Evolutionary conservation across 2,329 filamentous ascomycete species (phyloP).

Genomic region (Arthrobotrys musiformis): DNA sequence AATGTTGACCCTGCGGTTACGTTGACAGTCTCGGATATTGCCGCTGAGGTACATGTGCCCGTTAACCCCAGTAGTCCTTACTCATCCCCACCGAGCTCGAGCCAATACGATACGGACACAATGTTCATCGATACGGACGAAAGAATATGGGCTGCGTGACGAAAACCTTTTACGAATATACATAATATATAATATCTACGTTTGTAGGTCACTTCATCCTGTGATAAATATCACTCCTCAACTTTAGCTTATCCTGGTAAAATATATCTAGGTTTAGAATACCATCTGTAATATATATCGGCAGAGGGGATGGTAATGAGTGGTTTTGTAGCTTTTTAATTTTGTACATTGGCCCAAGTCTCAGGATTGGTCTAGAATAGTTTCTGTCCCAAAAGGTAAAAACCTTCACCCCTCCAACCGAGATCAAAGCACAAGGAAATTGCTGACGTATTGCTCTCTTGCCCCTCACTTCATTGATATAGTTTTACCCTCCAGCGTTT

Average conservation of each 20-base stretch:
- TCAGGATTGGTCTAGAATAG: background rate
- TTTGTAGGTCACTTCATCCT: background rate
- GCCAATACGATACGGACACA: conserved; percentile 21
- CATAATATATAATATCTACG: background rate
- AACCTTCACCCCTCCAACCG: background rate
- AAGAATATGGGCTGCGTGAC: conserved; percentile 14
- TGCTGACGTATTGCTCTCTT: background rate
- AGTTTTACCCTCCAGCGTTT: conserved; percentile 8
- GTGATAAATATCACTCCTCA: background rate
- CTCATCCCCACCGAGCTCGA: conserved; percentile 47
- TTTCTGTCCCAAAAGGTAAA: conserved; percentile 1
- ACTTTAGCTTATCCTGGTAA: background rate
- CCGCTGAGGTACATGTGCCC: conserved; percentile 47
- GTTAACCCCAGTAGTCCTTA: conserved; percentile 42
- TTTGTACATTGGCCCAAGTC: background rate
- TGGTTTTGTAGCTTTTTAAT: too few relatives aligned
- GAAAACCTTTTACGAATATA: too few relatives aligned
- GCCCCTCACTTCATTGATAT: background rate
- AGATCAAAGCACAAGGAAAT: background rate
- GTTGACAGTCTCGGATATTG: conserved; percentile 46
- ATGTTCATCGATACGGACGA: conserved; percentile 40
- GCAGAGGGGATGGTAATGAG: too few relatives aligned
- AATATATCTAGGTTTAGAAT: background rate
- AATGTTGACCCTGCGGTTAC: conserved; percentile 49
- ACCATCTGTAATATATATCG: background rate